These are phyloP conservation scores for Thecaphora frezii DNA, from an alignment of 1,284 basidiomycete species.

Conservation along the genomic window DNA sequence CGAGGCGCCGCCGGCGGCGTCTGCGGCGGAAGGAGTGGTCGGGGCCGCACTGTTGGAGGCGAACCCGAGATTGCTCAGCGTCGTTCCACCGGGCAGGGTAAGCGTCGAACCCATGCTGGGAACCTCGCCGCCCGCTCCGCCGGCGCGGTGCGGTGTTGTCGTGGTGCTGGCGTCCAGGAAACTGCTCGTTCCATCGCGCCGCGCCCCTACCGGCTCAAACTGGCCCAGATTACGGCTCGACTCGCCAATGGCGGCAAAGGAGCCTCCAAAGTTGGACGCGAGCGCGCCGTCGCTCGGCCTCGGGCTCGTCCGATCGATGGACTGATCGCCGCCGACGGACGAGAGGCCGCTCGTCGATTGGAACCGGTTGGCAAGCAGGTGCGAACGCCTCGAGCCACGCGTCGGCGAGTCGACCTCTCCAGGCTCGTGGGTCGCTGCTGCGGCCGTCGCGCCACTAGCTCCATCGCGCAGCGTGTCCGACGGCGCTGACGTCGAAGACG, in stretches of 20 bases:
- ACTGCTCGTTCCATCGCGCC: conserved; percentile 10
- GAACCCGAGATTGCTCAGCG: conserved; percentile 6
- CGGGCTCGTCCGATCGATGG: not conserved
- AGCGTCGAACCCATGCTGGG: conserved; percentile 16
- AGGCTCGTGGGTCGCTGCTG: too few species aligned
- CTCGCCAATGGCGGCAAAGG: not conserved
- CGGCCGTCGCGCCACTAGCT: too few species aligned
- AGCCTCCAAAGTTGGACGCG: too few species aligned
- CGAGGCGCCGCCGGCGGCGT: not conserved
- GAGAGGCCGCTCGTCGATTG: too few species aligned
- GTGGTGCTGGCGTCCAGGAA: conserved; percentile 27
- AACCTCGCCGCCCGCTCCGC: not conserved
- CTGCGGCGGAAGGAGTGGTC: conserved; percentile 1
- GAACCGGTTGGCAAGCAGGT: not conserved
- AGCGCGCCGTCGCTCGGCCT: not conserved
- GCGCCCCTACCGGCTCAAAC: not conserved
- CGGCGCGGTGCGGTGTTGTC: conserved; percentile 15
- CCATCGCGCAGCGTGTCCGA: too few species aligned
- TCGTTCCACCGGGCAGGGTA: conserved; percentile 20
- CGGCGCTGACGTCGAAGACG: not conserved
- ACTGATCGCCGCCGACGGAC: too few species aligned
- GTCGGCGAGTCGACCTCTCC: not conserved
- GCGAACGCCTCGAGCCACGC: not conserved
- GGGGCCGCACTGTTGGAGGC: conserved; percentile 2
- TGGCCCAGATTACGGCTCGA: not conserved